Percentiles rank a stretch among this genome's conserved stretches.
Evolutionary conservation across 345 rosid species (phyloP).

Genomic region (Sisymbrium irio): DNA sequence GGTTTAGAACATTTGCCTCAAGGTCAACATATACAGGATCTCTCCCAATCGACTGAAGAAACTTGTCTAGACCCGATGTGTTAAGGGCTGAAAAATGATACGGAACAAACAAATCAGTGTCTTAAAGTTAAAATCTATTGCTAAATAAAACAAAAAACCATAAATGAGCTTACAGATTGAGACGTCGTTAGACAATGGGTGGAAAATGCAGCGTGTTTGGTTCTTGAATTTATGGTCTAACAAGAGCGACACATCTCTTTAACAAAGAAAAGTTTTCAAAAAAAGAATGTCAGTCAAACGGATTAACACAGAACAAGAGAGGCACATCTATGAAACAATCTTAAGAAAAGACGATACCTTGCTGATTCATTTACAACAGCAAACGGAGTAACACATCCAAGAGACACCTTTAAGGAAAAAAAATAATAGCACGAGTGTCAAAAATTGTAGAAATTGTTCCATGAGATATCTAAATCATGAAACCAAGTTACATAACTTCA

Average conservation of each 20-base stretch:
- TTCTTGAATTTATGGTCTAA: slow-evolving; percentile 71
- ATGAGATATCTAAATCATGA: too few relatives aligned
- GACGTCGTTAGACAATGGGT: slow-evolving; percentile 78
- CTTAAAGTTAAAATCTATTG: background rate
- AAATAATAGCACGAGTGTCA: slow-evolving; percentile 1
- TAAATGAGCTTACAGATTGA: slow-evolving; percentile 60
- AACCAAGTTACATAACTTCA: background rate
- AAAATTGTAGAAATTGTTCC: background rate
- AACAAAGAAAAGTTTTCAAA: slow-evolving; percentile 10
- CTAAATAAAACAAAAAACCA: background rate
- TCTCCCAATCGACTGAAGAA: slow-evolving; percentile 68
- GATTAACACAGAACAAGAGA: background rate
- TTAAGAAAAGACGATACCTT: slow-evolving; percentile 40
- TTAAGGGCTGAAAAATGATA: slow-evolving; percentile 54
- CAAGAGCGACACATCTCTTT: slow-evolving; percentile 71
- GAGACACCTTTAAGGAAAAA: slow-evolving; percentile 50
- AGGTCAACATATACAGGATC: slow-evolving; percentile 65
- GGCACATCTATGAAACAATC: background rate
- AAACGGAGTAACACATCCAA: slow-evolving; percentile 90
- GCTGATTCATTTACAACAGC: slow-evolving; percentile 82
- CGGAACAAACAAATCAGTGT: background rate
- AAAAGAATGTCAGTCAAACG: background rate
- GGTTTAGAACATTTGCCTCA: slow-evolving; percentile 50
- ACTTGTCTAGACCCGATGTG: slow-evolving; percentile 61
- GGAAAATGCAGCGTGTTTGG: slow-evolving; percentile 72